Evolutionary conservation across 768 basidiomycete species (phyloP).

Genomic region (Paxillus ammoniavirescens): DNA sequence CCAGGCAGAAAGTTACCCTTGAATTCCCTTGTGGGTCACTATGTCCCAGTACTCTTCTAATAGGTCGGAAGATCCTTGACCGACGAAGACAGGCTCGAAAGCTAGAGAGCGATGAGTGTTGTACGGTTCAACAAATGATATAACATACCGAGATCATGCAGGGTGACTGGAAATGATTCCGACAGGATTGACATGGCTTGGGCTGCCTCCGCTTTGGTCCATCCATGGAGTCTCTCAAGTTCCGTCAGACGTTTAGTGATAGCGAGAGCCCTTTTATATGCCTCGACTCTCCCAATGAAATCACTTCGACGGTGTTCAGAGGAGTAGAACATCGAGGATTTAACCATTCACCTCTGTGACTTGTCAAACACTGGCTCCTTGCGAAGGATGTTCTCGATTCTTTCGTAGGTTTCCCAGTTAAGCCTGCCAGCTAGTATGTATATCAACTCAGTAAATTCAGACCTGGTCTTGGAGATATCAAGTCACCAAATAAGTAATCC

Average conservation of each 20-base stretch:
- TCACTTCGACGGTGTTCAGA: constrained; percentile 35
- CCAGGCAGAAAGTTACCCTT: constrained; percentile 38
- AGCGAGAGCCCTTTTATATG: constrained; percentile 51
- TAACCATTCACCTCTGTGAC: constrained; percentile 41
- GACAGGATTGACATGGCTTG: constrained; percentile 50
- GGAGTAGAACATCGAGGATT: neutral
- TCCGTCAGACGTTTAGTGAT: constrained; percentile 60
- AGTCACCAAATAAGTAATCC: constrained; percentile 52
- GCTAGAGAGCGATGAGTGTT: constrained; percentile 24
- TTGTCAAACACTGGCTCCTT: constrained; percentile 63
- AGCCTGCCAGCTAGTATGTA: constrained; percentile 41
- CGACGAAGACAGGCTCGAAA: constrained; percentile 65
- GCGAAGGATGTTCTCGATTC: constrained; percentile 45
- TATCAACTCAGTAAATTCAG: neutral
- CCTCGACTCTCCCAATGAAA: constrained; percentile 53
- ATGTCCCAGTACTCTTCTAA: constrained; percentile 50
- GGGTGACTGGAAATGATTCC: constrained; percentile 48
- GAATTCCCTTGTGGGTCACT: constrained; percentile 52
- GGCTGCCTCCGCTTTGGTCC: constrained; percentile 48
- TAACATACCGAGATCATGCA: constrained; percentile 37
- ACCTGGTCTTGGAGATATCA: neutral
- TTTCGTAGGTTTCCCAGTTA: constrained; percentile 49
- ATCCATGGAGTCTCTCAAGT: constrained; percentile 50
- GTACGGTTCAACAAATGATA: constrained; percentile 24
- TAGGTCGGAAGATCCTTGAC: constrained; percentile 58